Evolutionary conservation across 2,329 filamentous ascomycete genomes (phyloP).

Genomic region (Verruconis gallopava): DNA sequence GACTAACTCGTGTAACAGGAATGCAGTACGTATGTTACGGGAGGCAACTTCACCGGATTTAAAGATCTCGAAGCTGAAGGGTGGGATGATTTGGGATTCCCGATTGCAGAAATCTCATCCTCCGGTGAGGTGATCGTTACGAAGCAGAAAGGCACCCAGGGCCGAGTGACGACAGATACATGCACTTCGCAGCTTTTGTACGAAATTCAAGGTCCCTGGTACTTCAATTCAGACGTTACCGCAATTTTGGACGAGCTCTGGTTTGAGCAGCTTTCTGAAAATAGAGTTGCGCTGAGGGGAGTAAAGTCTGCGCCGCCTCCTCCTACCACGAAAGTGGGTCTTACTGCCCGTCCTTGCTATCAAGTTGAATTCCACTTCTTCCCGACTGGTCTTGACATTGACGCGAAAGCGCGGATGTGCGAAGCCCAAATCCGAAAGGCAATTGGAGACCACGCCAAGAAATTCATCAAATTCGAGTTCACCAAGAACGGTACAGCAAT

Average conservation of each 20-base stretch:
- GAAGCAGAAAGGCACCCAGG: constrained; percentile 19
- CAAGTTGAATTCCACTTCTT: constrained; percentile 35
- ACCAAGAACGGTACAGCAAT: constrained; percentile 27
- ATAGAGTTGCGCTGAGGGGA: constrained; percentile 37
- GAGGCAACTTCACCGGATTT: constrained; percentile 33
- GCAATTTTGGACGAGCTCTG: constrained; percentile 37
- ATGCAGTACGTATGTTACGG: constrained; percentile 30
- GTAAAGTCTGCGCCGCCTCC: constrained; percentile 33
- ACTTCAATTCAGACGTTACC: constrained; percentile 45
- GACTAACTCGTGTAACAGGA: constrained; percentile 15
- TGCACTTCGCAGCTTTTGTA: constrained; percentile 39
- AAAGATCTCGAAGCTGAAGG: constrained; percentile 22
- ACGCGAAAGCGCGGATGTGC: constrained; percentile 32
- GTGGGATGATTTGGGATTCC: constrained; percentile 24
- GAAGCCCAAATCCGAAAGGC: constrained; percentile 23
- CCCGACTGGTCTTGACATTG: constrained; percentile 31
- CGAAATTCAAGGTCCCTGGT: constrained; percentile 42
- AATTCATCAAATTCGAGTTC: constrained; percentile 25
- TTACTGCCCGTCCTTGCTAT: constrained; percentile 32
- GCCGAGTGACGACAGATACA: constrained; percentile 31
- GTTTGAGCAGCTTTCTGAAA: constrained; percentile 37
- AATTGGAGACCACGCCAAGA: constrained; percentile 24
- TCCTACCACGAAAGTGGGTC: constrained; percentile 29
- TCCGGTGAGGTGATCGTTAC: constrained; percentile 23
- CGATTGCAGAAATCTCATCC: constrained; percentile 22